Conservation (phyloP, 179 eudicot genomes). For the Actinidia arguta region DNA sequence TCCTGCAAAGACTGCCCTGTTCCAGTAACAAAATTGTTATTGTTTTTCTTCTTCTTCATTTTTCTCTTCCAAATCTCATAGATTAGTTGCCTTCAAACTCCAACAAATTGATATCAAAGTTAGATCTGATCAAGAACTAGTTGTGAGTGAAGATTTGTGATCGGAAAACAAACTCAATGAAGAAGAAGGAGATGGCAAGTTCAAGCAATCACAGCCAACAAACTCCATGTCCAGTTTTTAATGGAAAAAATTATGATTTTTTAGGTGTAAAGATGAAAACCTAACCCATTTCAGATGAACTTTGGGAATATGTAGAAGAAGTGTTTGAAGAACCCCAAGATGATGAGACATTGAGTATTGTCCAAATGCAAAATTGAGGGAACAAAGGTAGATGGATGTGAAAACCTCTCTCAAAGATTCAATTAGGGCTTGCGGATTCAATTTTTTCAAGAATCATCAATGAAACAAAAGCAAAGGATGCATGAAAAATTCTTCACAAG, state of each 20-base stretch:
- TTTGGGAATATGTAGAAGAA: neutral
- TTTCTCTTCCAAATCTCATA: too few species aligned
- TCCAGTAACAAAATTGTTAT: too few species aligned
- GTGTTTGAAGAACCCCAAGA: neutral
- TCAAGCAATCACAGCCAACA: neutral
- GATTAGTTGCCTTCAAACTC: too few species aligned
- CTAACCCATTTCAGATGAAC: neutral
- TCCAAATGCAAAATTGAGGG: neutral
- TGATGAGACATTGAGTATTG: neutral
- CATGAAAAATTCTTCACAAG: neutral
- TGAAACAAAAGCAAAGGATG: neutral
- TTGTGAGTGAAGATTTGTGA: too few species aligned
- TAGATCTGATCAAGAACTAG: too few species aligned
- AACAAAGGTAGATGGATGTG: neutral
- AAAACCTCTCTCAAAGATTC: neutral
- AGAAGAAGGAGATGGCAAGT: neutral
- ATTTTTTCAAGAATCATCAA: too few species aligned
- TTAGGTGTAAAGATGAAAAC: neutral
- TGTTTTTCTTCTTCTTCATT: too few species aligned
- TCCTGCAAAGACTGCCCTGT: too few species aligned
- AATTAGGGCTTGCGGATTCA: too few species aligned
- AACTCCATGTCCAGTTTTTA: neutral
- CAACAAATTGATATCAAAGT: too few species aligned
- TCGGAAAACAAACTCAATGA: too few species aligned
- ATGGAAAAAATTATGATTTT: neutral